Percentiles rank a stretch among this genome's conserved stretches.
Evolutionary conservation across 495 filamentous ascomycete genomes (phyloP).

Genomic region (Neurospora sp.): DNA sequence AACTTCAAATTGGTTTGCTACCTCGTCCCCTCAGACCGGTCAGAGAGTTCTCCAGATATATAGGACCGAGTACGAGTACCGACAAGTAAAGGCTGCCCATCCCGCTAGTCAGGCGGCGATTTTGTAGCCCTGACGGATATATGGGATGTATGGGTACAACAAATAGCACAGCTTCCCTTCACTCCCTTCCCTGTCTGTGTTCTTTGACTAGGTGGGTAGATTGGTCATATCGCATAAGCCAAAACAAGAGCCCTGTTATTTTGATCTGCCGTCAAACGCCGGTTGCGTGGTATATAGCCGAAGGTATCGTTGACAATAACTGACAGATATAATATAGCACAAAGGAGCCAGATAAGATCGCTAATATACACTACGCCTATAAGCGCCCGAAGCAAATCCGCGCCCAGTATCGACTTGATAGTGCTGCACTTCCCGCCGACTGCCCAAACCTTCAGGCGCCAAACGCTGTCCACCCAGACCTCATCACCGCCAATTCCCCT

Average conservation of each 20-base stretch:
- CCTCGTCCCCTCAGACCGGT: not conserved
- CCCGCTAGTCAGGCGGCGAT: too few relatives aligned
- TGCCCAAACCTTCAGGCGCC: too few relatives aligned
- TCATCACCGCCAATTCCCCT: slow-evolving; percentile 42
- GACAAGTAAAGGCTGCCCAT: not conserved
- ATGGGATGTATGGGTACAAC: not conserved
- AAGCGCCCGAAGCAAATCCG: not conserved
- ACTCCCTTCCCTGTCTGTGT: not conserved
- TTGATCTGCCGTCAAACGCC: not conserved
- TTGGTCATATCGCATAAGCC: not conserved
- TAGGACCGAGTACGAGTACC: not conserved
- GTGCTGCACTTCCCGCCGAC: too few relatives aligned
- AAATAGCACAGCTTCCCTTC: not conserved
- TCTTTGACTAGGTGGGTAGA: too few relatives aligned
- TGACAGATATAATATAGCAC: not conserved
- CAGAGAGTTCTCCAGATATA: not conserved
- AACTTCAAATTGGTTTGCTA: not conserved
- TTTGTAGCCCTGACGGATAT: not conserved
- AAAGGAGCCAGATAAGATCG: not conserved
- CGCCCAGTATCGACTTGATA: not conserved
- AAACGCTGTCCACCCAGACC: not conserved
- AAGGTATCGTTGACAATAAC: not conserved
- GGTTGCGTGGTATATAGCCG: not conserved
- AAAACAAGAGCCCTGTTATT: not conserved
- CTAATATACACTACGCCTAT: not conserved